Evolutionary conservation across 2,329 filamentous ascomycete species (phyloP).

Genomic region (Boeremia exigua): DNA sequence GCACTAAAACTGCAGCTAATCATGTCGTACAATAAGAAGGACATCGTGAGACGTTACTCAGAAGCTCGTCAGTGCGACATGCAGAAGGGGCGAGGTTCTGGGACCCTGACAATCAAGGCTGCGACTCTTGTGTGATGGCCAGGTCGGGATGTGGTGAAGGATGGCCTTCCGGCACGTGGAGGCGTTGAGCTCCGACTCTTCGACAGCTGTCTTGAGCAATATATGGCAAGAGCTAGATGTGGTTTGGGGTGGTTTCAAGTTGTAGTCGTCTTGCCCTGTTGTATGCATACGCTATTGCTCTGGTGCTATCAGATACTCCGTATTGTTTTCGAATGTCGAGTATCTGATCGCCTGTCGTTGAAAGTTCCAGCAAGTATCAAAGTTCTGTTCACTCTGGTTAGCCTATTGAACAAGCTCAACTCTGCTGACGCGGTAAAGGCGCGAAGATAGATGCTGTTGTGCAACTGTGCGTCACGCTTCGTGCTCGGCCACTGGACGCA

Average conservation of each 20-base stretch:
- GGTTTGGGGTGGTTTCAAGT: background rate
- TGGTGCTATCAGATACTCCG: background rate
- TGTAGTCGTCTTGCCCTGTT: background rate
- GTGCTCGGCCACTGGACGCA: conserved; percentile 7
- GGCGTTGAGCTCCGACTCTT: conserved; percentile 1
- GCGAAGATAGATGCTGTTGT: conserved; percentile 4
- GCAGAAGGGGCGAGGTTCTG: conserved; percentile 16
- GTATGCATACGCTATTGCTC: too few relatives aligned
- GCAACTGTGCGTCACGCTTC: conserved; percentile 7
- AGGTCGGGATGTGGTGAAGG: conserved; percentile 2
- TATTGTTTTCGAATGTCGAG: background rate
- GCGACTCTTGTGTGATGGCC: conserved; percentile 1
- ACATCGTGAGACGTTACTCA: conserved; percentile 29
- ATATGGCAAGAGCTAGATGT: background rate
- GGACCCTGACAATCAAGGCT: conserved; percentile 2
- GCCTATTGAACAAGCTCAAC: background rate
- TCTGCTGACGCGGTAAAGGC: conserved; percentile 3
- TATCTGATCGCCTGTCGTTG: background rate
- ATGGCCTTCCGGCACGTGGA: conserved; percentile 10
- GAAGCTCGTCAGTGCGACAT: conserved; percentile 22
- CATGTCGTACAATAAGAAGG: conserved; percentile 15
- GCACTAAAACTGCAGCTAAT: conserved; percentile 21
- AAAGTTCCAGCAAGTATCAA: background rate
- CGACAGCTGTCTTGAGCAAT: background rate
- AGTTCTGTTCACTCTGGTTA: background rate